Evolutionary conservation across 257 asterid species (phyloP).

Genomic region (Agastache rugosa): DNA sequence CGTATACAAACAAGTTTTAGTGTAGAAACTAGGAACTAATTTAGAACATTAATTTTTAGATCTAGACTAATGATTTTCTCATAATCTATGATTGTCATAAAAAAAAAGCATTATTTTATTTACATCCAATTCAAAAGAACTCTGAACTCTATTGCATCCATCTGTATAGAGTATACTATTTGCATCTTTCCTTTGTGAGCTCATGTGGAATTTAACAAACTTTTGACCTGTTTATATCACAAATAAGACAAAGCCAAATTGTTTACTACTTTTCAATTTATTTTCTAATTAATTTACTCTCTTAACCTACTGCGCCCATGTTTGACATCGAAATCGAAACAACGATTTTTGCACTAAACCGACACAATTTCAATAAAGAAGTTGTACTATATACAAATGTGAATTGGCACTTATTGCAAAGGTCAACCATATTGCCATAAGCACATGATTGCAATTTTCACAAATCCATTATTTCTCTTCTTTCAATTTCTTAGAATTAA

Average conservation of each 20-base stretch:
- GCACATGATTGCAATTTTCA: slow-evolving; percentile 10
- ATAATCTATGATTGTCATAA: too few species aligned
- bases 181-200: background rate
- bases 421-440: slow-evolving; percentile 34
- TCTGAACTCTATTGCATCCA: too few species aligned
- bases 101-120: too few species aligned
- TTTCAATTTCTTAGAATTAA: background rate
- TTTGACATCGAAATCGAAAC: slow-evolving; percentile 25
- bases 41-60: too few species aligned
- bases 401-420: slow-evolving; percentile 29
- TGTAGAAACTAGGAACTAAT: too few species aligned
- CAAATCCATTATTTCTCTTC: background rate
- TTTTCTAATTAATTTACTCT: background rate
- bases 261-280: background rate
- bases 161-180: too few species aligned
- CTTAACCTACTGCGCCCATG: slow-evolving; percentile 19
- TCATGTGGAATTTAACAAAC: background rate
- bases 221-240: background rate
- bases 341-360: slow-evolving; percentile 12
- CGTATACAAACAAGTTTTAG: too few species aligned
- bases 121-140: too few species aligned
- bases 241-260: background rate
- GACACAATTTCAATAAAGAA: background rate
- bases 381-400: background rate
- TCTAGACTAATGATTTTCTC: too few species aligned